These are phyloP conservation scores for Erysimum cheiri DNA, from an alignment of 441 rosid genomes.

Conservation along the genomic window DNA sequence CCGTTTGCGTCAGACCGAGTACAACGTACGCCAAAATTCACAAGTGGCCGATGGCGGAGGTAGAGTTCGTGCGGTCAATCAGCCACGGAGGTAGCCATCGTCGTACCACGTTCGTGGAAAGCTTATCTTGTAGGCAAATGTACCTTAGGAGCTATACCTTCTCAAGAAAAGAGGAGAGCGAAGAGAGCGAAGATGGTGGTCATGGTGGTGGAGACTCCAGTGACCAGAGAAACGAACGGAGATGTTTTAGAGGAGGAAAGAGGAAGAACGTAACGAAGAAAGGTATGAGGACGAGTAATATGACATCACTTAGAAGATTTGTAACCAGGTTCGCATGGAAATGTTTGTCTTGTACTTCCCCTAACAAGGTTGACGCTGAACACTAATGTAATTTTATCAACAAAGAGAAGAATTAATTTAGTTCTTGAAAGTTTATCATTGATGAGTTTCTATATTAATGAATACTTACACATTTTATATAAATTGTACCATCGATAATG, in stretches of 20 bases:
- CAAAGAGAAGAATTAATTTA: background rate
- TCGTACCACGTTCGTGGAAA: background rate
- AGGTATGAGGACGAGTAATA: background rate
- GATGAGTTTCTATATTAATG: background rate
- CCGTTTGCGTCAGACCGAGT: background rate
- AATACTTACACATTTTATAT: background rate
- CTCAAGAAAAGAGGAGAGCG: conserved; percentile 22
- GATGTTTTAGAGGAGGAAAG: conserved; percentile 4
- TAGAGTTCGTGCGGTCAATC: conserved; percentile 26
- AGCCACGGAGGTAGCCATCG: conserved; percentile 13
- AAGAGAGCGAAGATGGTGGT: background rate
- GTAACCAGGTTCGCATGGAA: background rate
- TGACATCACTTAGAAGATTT: background rate
- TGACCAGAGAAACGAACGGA: background rate
- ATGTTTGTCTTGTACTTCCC: conserved; percentile 14
- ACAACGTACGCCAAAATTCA: conserved; percentile 20
- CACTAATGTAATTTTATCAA: conserved; percentile 1
- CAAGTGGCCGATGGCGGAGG: conserved; percentile 39
- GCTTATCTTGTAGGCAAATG: conserved; percentile 30
- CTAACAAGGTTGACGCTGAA: conserved; percentile 18
- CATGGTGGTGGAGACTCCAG: background rate
- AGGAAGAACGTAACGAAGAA: background rate
- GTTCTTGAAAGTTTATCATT: background rate
- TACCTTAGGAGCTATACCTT: conserved; percentile 40
- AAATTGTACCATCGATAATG: background rate